Base-by-base conservation (phyloP, 1,284 basidiomycete genomes). In the Ceratobasidium sp. region DNA sequence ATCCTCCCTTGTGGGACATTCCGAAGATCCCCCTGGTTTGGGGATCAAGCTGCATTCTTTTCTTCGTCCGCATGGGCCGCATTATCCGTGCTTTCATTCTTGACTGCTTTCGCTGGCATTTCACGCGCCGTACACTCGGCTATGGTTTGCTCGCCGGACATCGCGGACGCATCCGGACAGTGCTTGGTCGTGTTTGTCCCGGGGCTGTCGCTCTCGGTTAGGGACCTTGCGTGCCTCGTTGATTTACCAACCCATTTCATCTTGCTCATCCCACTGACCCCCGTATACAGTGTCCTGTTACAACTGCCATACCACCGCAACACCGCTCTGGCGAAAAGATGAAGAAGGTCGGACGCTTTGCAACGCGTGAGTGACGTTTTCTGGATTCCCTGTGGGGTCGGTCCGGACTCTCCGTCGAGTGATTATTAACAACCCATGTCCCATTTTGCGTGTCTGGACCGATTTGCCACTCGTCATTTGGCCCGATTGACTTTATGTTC, bases 311-410 rank as follows among this genome's bases (percentile, higher is more conserved):
- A 94, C 92, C 22, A 93, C 90, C 2, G 91, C 92, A 25, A 94
- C 92, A 3, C 93, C 92, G n/a, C 84, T 94, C 40, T 94, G 92
- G 92, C 83, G 93, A 73, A 93, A 93, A 78, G 92, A 94, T 76
- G 92, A 93, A 74, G 92, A 94, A 77, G 93, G 93, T 68, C 93
- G 93, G 82, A 93, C 92, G 0, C 91, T 94, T 55, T 94, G 93
- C 82, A 94, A 94, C 75, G 93, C 92, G 84, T 94, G 80, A 78
- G 87, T 85, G 25, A 20, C 49, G 31, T 55, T 42, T 69, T 27
- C 25, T 47, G 7, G 32, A 25, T 34, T 65, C 52, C 27, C 47
- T 27, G 17, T 29, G 10, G 20, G 7, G 54, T 38, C 50, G 50
- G 64, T 55, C 50, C 56, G 35, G 42, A 62, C 65, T 42, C 35